Evolutionary conservation across 164 flowering plant genomes (phyloP).

Genomic region (Sextonia rubra): DNA sequence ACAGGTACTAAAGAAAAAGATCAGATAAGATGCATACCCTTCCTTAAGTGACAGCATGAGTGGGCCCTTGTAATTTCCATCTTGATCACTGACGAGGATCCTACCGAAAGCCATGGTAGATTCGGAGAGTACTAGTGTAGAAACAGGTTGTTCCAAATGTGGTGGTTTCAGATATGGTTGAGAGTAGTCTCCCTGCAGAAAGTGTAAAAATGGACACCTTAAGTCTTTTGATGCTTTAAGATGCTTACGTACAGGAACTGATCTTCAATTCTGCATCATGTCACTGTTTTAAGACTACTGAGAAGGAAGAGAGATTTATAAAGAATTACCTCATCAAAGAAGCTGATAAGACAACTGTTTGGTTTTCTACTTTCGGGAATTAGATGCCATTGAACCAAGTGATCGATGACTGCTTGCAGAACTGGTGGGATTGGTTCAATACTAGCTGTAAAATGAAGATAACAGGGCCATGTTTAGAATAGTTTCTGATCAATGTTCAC

Average conservation of each 20-base stretch:
- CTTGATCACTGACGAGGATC: slow-evolving; percentile 49
- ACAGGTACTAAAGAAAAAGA: slow-evolving; percentile 7
- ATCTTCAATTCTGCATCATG: background rate
- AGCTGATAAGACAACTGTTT: slow-evolving; percentile 85
- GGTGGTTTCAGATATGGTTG: slow-evolving; percentile 95
- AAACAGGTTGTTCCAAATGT: slow-evolving; percentile 85
- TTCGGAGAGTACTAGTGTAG: slow-evolving; percentile 74
- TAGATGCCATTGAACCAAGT: slow-evolving; percentile 71
- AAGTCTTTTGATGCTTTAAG: too few species aligned
- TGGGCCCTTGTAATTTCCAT: slow-evolving; percentile 81
- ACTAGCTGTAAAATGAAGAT: slow-evolving; percentile 37
- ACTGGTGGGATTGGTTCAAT: slow-evolving; percentile 78
- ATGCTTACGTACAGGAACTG: too few species aligned
- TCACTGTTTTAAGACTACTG: background rate
- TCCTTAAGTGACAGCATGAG: slow-evolving; percentile 68
- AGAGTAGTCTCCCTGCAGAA: slow-evolving; percentile 76
- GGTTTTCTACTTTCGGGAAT: slow-evolving; percentile 75
- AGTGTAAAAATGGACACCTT: background rate
- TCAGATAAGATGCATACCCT: slow-evolving; percentile 55
- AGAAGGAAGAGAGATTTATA: slow-evolving; percentile 2
- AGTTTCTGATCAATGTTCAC: too few species aligned
- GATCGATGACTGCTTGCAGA: slow-evolving; percentile 69
- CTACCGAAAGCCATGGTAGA: slow-evolving; percentile 93
- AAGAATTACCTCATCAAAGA: slow-evolving; percentile 77
- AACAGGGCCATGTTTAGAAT: too few species aligned